Evolutionary conservation across 306 rosid species (phyloP).

Genomic region (Cicer pinnatifidum): DNA sequence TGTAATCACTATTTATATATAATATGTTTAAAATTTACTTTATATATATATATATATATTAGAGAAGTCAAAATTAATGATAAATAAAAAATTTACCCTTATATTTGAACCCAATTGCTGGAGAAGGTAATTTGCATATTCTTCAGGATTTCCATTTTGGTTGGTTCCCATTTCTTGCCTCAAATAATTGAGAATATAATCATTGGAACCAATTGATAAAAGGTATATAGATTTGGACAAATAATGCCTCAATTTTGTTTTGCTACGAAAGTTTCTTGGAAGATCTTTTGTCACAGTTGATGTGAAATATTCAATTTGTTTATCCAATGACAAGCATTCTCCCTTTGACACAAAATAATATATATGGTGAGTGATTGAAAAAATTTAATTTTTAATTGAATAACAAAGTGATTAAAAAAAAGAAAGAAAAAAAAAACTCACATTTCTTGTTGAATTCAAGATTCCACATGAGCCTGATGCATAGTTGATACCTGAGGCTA

Average conservation of each 20-base stretch:
- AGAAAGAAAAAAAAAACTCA: neutral
- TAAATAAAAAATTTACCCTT: neutral
- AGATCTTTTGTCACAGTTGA: constrained; percentile 46
- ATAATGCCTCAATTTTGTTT: neutral
- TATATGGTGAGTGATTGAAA: neutral
- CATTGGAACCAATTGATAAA: constrained; percentile 34
- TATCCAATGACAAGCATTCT: constrained; percentile 36
- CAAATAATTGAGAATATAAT: constrained; percentile 39
- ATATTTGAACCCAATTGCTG: constrained; percentile 7
- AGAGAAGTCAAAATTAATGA: too few relatives aligned
- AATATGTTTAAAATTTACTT: too few relatives aligned
- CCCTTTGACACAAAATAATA: constrained; percentile 23
- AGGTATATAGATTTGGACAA: constrained; percentile 37
- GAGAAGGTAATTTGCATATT: constrained; percentile 33
- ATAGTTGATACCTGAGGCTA: constrained; percentile 10
- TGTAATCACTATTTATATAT: too few relatives aligned
- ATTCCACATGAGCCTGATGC: constrained; percentile 28
- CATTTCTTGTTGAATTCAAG: constrained; percentile 20
- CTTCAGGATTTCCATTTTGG: neutral
- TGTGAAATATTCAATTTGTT: constrained; percentile 42
- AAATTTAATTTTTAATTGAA: neutral
- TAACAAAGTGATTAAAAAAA: neutral
- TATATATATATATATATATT: too few relatives aligned
- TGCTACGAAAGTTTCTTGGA: neutral
- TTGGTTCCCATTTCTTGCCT: neutral